phyloP scores from a whole-genome alignment of 202 grass and related monocot genomes.

The Musa balbisiana region DNA sequence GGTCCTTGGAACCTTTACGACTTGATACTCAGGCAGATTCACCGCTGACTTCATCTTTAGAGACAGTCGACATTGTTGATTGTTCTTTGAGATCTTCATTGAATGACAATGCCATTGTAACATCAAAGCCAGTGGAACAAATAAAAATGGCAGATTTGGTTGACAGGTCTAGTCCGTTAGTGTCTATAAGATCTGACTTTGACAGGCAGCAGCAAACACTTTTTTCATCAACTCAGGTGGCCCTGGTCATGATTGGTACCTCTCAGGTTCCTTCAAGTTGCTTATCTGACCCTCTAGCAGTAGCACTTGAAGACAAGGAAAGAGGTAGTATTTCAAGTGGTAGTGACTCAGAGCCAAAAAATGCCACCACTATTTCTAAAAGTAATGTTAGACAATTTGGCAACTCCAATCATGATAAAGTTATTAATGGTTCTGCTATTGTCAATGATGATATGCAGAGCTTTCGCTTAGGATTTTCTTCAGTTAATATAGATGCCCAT shows the following conservation, averaged over 20 bases:
- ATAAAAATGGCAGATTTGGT: constrained; percentile 26
- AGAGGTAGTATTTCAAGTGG: constrained; percentile 15
- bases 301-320: constrained; percentile 39
- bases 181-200: constrained; percentile 14
- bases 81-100: constrained; percentile 64
- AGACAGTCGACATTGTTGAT: constrained; percentile 42
- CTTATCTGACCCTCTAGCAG: constrained; percentile 20
- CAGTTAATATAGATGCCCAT: constrained; percentile 47
- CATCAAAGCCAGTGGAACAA: constrained; percentile 28
- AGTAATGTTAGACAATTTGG: constrained; percentile 17
- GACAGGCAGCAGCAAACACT: not conserved
- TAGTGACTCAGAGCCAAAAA: constrained; percentile 1
- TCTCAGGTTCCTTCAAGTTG: constrained; percentile 18
- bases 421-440: constrained; percentile 26
- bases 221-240: constrained; percentile 25
- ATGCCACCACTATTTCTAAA: constrained; percentile 12
- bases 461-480: constrained; percentile 38
- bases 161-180: constrained; percentile 19
- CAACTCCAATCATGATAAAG: constrained; percentile 13
- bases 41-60: constrained; percentile 5
- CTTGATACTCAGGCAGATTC: constrained; percentile 56
- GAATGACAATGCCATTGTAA: constrained; percentile 61
- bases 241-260: constrained; percentile 9
- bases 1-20: constrained; percentile 22
- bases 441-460: constrained; percentile 25